Evolutionary conservation across 2,329 filamentous ascomycete genomes (phyloP), one percentile per base, ranked within the genome.

Genomic region (Tolypocladium paradoxum): DNA sequence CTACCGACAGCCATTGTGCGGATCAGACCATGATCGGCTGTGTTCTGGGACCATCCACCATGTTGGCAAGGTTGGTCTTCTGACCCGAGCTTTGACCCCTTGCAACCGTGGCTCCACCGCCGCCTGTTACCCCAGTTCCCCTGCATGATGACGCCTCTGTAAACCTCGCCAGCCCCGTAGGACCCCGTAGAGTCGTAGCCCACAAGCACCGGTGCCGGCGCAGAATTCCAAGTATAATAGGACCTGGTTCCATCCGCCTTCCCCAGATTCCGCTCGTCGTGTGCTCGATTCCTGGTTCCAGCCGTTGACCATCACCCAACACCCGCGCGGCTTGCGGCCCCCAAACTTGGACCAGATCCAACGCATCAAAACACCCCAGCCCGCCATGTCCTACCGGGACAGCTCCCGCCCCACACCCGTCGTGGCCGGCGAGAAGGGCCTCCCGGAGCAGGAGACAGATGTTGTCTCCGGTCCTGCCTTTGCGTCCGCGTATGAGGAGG

Each of bases 401-500:
- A 47, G 40, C 31, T 37, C 34, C 40, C 29, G 9, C 14, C 29
- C 38, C 31, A 33, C 48, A 38, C 31, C 33, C 22, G 18, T 18
- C 24, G 18, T 12, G 34, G 45, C 49, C 49, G 50, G 51, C 49
- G 55, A 58, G 36, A 55, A 58, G 47, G 34, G 29, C 27, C 48
- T 48, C 38, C 16, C 31, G n/a, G 29, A 27, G 18, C 40, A n/a
- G 34, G 43, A 47, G 35, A 2, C 55, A 7, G 43, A 54, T 36
- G 50, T 51, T 16, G 56, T 57, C 16, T 31, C 38, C 18, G 35
- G 47, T 6, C 40, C 51, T 4, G 56, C 43, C 7, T 56, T 56
- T 20, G 49, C 48, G 12, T 53, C 58, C 24, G 57, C 54, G 9
- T 62, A 58, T 31, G 52, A 59, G 27, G 61, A 69, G 18, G 64